phyloP scores from a whole-genome alignment of 257 asterid genomes.

The Solanum corneliomulleri region DNA sequence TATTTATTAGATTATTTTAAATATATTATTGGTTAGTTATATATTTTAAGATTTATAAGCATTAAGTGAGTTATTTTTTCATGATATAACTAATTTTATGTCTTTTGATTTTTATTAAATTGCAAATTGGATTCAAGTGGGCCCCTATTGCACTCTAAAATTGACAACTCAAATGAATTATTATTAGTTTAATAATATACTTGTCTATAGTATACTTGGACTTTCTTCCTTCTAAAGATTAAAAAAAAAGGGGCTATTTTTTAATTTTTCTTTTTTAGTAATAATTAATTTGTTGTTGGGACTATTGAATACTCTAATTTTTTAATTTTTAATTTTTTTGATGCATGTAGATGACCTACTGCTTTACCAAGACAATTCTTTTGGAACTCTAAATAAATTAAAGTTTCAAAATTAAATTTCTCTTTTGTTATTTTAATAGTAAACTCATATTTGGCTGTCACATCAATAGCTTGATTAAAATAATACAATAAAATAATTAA shows the following conservation, averaged over 20 bases:
- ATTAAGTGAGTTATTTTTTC: not conserved
- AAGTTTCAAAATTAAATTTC: not conserved
- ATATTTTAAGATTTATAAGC: not conserved
- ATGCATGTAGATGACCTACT: slow-evolving; percentile 5
- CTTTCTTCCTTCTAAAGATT: not conserved
- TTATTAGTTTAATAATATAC: not conserved
- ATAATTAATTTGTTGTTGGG: not conserved
- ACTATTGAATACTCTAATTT: not conserved
- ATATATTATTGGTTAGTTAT: no score
- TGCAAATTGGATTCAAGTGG: not conserved
- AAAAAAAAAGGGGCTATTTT: not conserved
- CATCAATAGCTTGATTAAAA: not conserved
- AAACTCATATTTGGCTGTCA: not conserved
- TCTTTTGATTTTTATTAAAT: not conserved
- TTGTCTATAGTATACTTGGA: not conserved
- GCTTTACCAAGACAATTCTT: slow-evolving; percentile 23
- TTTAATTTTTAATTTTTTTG: not conserved
- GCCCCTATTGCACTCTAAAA: not conserved
- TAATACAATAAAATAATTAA: not conserved
- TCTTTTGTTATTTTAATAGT: not conserved
- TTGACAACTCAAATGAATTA: not conserved
- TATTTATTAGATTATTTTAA: no score
- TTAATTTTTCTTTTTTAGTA: not conserved
- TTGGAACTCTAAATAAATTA: slow-evolving; percentile 36
- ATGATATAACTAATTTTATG: not conserved